A percentile compares a stretch with the other conserved stretches of the same genome.
Evolutionary conservation across 768 basidiomycete species (phyloP).

Genomic region (Hypholoma fasciculare): DNA sequence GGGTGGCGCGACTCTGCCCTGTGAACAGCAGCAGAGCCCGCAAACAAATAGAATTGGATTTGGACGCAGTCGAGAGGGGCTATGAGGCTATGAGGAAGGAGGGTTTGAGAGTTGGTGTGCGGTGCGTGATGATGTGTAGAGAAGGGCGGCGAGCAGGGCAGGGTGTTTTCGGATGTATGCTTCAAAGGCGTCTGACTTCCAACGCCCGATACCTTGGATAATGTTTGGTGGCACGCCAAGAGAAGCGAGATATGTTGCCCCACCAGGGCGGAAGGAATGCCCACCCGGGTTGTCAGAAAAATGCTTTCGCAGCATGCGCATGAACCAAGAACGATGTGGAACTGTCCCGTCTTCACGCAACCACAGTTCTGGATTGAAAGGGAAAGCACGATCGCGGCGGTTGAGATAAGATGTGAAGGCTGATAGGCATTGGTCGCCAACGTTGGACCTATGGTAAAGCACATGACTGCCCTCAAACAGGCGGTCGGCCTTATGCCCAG

Average conservation of each 20-base stretch:
- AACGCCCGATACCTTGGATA: conserved; percentile 16
- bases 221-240: conserved; percentile 1
- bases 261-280: conserved; percentile 17
- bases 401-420: neutral
- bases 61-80: no score
- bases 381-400: neutral
- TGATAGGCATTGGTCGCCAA: neutral
- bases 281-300: conserved; percentile 3
- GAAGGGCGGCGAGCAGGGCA: conserved; percentile 4
- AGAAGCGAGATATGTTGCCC: conserved; percentile 10
- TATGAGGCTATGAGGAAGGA: neutral
- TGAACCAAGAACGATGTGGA: conserved; percentile 10
- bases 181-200: conserved; percentile 14
- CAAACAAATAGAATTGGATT: no score
- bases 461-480: conserved; percentile 20
- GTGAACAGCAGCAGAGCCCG: no score
- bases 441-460: neutral
- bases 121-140: neutral
- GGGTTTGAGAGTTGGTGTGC: neutral
- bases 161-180: conserved; percentile 17
- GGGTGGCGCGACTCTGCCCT: no score
- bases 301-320: neutral
- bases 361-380: conserved; percentile 11
- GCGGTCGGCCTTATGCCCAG: conserved; percentile 30
- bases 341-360: neutral